Evolutionary conservation across 345 rosid species (phyloP), one percentile per base, ranked within the genome.

Genomic region (Sisymbrium altissimum): DNA sequence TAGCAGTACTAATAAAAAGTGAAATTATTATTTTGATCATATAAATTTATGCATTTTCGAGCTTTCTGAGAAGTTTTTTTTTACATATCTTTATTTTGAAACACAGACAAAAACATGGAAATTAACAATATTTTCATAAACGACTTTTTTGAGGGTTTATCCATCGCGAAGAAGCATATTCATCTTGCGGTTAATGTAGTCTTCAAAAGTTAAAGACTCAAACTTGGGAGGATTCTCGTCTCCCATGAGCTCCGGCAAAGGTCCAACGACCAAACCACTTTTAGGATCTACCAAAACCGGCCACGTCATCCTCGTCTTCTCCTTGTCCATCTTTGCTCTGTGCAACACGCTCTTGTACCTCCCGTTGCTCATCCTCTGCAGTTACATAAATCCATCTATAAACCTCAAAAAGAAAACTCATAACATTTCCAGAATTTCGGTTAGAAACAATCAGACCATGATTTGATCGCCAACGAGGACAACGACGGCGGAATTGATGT

Each of bases 401-500:
- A 27, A 27, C 5, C 19, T 53, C 58, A 53, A 25, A 53, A 43
- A n/a, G 7, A 6, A 6, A 43, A 5, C 19, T 15, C 8, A 44
- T 15, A 53, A 53, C 58, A 53, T 27, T 53, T 27, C 58, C 6
- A 25, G 10, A 25, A 13, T n/a, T 53, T 13, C 9, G 0, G 27
- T 53, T 3, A 25, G 1, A 53, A 7, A 45, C 11, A 45, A 7
- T 7, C 35, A 53, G 18, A 53, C 58, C 58, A 53, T 53, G 18
- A 60, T 60, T 39, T 60, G 65, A 39, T 60, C 65, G 18, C 65
- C 65, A n/a, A 60, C 6, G 46, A 60, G 17, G 48, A 60, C 65
- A 60, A 60, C 18, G 11, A 60, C 17, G 10, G 48, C 48, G 33
- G 65, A 39, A 11, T 38, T 4, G 11, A 38, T 39, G n/a, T 19